These are phyloP conservation scores for Stevia rebaudiana DNA, from an alignment of 140 eudicot genomes.

Conservation along the genomic window DNA sequence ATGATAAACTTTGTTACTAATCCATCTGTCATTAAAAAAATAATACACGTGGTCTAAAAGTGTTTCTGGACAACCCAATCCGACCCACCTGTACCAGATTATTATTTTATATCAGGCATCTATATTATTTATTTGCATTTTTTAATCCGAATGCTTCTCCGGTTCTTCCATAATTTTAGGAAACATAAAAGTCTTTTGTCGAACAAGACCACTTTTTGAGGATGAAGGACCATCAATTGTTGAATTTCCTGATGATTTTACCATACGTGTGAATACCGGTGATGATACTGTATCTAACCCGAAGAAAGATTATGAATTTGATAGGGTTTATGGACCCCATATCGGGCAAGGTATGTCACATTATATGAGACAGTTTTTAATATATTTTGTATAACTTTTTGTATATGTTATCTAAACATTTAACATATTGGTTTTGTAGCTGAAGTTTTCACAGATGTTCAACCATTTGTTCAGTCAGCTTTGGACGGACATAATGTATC, in stretches of 20 bases:
- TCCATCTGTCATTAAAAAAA: conserved; percentile 5
- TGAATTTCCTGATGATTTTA: conserved; percentile 87
- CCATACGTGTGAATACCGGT: conserved; percentile 68
- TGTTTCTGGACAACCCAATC: too few relatives aligned
- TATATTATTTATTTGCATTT: background rate
- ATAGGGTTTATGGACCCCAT: conserved; percentile 98
- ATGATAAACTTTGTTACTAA: background rate
- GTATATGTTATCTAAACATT: conserved; percentile 11
- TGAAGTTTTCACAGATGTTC: conserved; percentile 89
- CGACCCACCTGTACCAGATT: too few relatives aligned
- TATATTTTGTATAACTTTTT: background rate
- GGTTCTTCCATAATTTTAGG: conserved; percentile 40
- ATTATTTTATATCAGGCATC: conserved; percentile 5
- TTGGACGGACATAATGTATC: conserved; percentile 96
- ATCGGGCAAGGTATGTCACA: conserved; percentile 77
- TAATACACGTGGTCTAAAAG: too few relatives aligned
- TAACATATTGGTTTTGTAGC: conserved; percentile 46
- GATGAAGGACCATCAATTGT: conserved; percentile 87
- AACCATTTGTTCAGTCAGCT: conserved; percentile 99
- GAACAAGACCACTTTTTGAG: conserved; percentile 96
- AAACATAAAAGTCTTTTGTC: conserved; percentile 86
- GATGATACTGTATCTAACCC: conserved; percentile 74
- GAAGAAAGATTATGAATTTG: conserved; percentile 96
- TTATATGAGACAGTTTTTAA: background rate
- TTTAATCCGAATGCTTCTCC: conserved; percentile 1